Conservation (phyloP, 306 rosid genomes). For the Pachyrhizus erosus region DNA sequence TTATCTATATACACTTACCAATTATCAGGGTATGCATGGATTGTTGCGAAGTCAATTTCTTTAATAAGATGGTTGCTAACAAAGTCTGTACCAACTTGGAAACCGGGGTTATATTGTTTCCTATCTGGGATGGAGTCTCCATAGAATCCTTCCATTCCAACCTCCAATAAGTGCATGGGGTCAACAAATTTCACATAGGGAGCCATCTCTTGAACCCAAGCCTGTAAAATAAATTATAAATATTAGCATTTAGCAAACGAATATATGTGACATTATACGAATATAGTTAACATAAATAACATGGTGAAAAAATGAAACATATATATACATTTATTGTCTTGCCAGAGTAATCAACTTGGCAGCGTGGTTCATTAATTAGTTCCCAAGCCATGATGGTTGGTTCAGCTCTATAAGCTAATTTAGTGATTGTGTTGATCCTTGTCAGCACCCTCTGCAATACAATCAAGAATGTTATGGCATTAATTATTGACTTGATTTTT, state of each 20-base stretch:
- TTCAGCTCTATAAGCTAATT: conserved; percentile 54
- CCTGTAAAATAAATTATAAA: no score
- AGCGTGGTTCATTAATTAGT: conserved; percentile 67
- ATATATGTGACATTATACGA: no score
- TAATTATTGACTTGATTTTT: not conserved
- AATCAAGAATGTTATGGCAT: not conserved
- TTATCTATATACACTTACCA: conserved; percentile 54
- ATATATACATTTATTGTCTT: conserved; percentile 54
- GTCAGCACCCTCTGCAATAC: conserved; percentile 56
- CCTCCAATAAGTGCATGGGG: conserved; percentile 54
- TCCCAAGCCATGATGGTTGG: conserved; percentile 69
- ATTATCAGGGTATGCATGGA: conserved; percentile 64
- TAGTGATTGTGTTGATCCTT: conserved; percentile 59
- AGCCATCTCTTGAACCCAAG: conserved; percentile 75
- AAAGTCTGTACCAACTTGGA: conserved; percentile 64
- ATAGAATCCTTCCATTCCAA: conserved; percentile 82
- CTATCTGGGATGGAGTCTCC: conserved; percentile 57
- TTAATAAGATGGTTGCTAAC: conserved; percentile 48
- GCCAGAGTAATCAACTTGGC: conserved; percentile 51
- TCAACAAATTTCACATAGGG: conserved; percentile 60
- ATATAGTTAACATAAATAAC: no score
- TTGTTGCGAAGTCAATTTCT: conserved; percentile 62
- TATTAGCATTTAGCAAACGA: no score
- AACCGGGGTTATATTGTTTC: conserved; percentile 63
- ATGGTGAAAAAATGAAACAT: no score